Conservation (phyloP, 768 basidiomycete genomes). For the Mycena rebaudengoi region DNA sequence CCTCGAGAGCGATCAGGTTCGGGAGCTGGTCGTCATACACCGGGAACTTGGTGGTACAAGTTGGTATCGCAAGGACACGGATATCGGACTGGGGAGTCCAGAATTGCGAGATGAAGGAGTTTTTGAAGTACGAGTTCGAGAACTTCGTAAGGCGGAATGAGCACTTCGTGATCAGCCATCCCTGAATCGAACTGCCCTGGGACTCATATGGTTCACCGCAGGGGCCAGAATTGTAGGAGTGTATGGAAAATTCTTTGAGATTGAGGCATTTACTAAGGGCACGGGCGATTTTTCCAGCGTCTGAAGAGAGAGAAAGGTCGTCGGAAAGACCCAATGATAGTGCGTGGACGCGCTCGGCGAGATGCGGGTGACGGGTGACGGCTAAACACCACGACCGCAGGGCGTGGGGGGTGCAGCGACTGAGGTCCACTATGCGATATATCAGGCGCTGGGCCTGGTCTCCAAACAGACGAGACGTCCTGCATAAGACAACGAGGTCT, state of each 20-base stretch:
- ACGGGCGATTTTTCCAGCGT: not conserved
- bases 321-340: not conserved
- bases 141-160: slow-evolving; percentile 3
- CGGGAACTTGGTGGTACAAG: not conserved
- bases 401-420: not conserved
- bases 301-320: not conserved
- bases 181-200: not conserved
- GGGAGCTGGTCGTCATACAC: not conserved
- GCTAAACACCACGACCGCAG: not conserved
- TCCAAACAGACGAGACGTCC: not conserved
- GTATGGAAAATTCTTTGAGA: not conserved
- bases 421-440: not conserved
- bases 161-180: not conserved
- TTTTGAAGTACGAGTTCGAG: not conserved
- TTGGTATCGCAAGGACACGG: not conserved
- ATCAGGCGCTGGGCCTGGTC: not conserved
- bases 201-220: too few species aligned
- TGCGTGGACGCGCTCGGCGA: not conserved
- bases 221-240: not conserved
- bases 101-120: not conserved
- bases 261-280: not conserved
- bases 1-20: too few species aligned
- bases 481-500: not conserved
- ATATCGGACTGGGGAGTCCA: not conserved
- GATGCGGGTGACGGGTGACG: not conserved